Conservation (phyloP, 164 flowering plant genomes). For the Vitis amurensis region DNA sequence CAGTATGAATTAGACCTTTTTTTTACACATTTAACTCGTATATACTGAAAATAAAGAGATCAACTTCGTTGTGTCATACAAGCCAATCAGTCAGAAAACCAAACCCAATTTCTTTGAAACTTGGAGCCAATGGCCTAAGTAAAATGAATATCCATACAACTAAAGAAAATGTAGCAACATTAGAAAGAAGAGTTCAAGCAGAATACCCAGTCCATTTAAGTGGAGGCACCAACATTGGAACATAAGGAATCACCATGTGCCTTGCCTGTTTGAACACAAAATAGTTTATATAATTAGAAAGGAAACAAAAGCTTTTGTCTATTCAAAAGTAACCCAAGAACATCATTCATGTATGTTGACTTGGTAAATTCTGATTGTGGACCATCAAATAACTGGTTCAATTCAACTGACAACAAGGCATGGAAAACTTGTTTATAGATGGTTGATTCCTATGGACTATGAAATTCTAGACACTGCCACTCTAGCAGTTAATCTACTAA, state of each 20-base stretch:
- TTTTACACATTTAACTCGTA: too few relatives aligned
- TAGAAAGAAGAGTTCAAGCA: not conserved
- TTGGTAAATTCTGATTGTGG: not conserved
- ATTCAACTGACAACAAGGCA: not conserved
- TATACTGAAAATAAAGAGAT: too few relatives aligned
- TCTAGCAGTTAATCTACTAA: not conserved
- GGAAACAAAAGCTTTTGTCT: not conserved
- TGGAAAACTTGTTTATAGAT: not conserved
- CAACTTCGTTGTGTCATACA: too few relatives aligned
- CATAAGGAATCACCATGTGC: slow-evolving; percentile 74
- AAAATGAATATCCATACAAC: not conserved
- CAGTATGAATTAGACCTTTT: too few relatives aligned
- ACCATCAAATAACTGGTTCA: not conserved
- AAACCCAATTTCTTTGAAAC: too few relatives aligned
- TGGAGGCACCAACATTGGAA: slow-evolving; percentile 82
- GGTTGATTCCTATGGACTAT: too few relatives aligned
- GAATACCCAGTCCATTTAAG: slow-evolving; percentile 67
- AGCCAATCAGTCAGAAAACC: too few relatives aligned
- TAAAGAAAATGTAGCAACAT: slow-evolving; percentile 6
- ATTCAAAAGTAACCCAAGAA: too few relatives aligned
- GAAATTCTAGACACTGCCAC: not conserved
- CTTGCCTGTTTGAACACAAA: slow-evolving; percentile 47
- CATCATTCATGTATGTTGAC: not conserved
- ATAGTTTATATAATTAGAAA: not conserved
- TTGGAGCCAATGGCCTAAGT: too few relatives aligned